Evolutionary conservation across 257 asterid genomes (phyloP).

Genomic region (Catharanthus roseus): DNA sequence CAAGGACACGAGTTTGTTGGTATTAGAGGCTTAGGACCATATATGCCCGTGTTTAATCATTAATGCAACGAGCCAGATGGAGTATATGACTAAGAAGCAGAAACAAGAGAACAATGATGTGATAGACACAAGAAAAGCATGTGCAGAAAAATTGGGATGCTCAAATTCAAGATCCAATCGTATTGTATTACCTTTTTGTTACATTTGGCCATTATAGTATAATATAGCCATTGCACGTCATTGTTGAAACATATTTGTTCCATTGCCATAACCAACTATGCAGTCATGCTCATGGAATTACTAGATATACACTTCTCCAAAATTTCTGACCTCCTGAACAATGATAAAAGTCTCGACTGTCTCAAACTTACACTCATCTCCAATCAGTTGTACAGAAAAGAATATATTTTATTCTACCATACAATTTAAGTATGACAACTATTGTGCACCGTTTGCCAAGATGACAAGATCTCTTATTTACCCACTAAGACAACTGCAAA

Average conservation of each 20-base stretch:
- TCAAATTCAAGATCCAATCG: not conserved
- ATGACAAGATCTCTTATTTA: not conserved
- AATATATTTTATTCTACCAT: not conserved
- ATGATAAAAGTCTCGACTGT: not conserved
- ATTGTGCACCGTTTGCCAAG: not conserved
- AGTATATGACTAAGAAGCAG: conserved; percentile 2
- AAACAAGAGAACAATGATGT: not conserved
- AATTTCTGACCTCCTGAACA: not conserved
- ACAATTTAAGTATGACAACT: not conserved
- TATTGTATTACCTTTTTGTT: not conserved
- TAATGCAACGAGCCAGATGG: not conserved
- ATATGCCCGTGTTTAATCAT: not conserved
- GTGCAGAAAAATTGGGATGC: not conserved
- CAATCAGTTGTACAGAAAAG: not conserved
- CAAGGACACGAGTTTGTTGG: conserved; percentile 5
- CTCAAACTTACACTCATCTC: not conserved
- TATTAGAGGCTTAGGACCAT: not conserved
- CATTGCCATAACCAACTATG: not conserved
- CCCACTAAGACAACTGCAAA: not conserved
- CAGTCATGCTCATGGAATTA: not conserved
- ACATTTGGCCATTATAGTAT: not conserved
- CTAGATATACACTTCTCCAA: not conserved
- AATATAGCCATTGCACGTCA: not conserved
- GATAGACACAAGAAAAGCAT: not conserved
- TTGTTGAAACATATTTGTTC: not conserved